A percentile compares a stretch with the other conserved stretches of the same genome.
Conservation (phyloP, 2,329 filamentous ascomycete genomes). For the Alternaria atra region DNA sequence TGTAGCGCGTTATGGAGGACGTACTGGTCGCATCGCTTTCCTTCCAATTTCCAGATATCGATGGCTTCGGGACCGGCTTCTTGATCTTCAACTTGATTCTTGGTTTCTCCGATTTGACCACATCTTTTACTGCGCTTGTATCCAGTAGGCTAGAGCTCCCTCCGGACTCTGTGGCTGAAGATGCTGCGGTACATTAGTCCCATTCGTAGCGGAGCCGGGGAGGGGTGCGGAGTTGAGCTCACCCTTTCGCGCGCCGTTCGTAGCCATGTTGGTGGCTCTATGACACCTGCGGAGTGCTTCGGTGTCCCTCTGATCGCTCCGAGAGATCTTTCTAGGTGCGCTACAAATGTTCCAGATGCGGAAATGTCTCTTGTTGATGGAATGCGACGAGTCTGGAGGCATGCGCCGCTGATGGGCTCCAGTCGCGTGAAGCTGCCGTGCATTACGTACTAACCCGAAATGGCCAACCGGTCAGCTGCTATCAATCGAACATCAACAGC, state of each 20-base stretch:
- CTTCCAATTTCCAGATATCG: slow-evolving; percentile 75
- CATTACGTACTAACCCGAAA: slow-evolving; percentile 17
- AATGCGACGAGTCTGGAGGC: slow-evolving; percentile 20
- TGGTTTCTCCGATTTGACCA: slow-evolving; percentile 52
- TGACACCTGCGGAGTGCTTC: slow-evolving; percentile 50
- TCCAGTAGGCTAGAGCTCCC: slow-evolving; percentile 35
- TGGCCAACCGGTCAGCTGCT: slow-evolving; percentile 3
- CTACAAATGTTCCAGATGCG: slow-evolving; percentile 16
- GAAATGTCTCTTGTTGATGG: slow-evolving; percentile 27
- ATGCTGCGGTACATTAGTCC: slow-evolving; percentile 36
- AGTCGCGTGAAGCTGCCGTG: slow-evolving; percentile 20
- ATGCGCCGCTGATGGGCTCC: slow-evolving; percentile 17
- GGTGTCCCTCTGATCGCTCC: slow-evolving; percentile 15
- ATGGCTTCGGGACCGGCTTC: slow-evolving; percentile 68
- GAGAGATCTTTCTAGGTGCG: background rate
- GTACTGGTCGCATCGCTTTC: slow-evolving; percentile 71
- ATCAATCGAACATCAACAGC: background rate
- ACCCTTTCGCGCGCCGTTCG: slow-evolving; percentile 52
- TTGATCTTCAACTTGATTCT: slow-evolving; percentile 62
- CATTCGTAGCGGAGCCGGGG: slow-evolving; percentile 19
- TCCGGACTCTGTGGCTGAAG: slow-evolving; percentile 31
- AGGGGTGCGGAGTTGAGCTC: slow-evolving; percentile 27
- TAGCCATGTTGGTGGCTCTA: slow-evolving; percentile 37
- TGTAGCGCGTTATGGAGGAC: slow-evolving; percentile 21
- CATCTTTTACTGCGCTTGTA: slow-evolving; percentile 40